Evolutionary conservation across 176 grass and related monocot genomes (phyloP), one percentile per base, ranked within the genome.

Genomic region (Oryza meyeriana): DNA sequence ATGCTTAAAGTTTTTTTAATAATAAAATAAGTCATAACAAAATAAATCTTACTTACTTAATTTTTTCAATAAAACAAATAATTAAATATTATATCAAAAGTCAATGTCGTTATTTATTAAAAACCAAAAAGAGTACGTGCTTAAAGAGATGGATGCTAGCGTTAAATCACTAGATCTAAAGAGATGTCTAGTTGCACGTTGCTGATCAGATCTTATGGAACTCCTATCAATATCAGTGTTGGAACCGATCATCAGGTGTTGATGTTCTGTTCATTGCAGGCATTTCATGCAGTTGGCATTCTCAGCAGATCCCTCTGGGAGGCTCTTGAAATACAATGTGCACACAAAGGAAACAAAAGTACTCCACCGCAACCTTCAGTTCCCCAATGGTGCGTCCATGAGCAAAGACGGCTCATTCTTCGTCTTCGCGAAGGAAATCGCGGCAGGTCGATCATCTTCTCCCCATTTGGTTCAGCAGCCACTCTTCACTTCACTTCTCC

Each of bases 371-470:
- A 82, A 79, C 71, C 86, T 98, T 14, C 95, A 94, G 75, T 98
- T 98, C 63, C 95, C 95, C 65, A 98, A 98, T 36, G 92, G 95
- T 12, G 90, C 94, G 70, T 91, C 88, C 71, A 39, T 93, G 82
- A 98, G 92, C 90, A 98, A 94, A 73, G 95, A 98, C 72, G 84
- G 88, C 16, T 86, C 90, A 20, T 94, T 98, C 79, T 91, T 98
- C 26, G 76, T 98, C 68, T 98, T 94, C 73, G 89, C 88, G 2
- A 98, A 87, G 95, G 92, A 78, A 73, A 78, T 3, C 85, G 86
- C 17, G 90, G 90, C 87, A 94, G 95, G 92, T 98, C 45, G 18
- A 52, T 22, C 48, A 22, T 67, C 29, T 61, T 75, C 5, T 31
- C 42, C n/a, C 66, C 48, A 71, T 83, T 68, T 75, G 26, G 14